phyloP scores from a whole-genome alignment of 768 basidiomycete species.

The Lentinula lateritia region DNA sequence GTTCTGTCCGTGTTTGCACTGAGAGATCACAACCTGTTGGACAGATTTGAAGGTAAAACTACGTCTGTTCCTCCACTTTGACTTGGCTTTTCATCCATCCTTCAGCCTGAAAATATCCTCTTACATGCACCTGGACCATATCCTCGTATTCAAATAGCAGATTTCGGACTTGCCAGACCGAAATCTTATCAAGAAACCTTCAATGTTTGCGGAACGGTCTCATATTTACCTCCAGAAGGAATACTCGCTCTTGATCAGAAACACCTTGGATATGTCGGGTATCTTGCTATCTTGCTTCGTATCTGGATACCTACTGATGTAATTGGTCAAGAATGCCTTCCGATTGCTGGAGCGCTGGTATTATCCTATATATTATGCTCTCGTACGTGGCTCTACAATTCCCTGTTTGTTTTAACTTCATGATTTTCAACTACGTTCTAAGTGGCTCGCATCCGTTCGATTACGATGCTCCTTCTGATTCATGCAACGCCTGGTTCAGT shows the following conservation, averaged over 20 bases:
- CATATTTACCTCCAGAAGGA: slow-evolving; percentile 83
- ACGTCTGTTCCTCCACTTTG: background rate
- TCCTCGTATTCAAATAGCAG: slow-evolving; percentile 79
- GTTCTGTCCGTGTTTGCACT: background rate
- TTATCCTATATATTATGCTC: slow-evolving; percentile 80
- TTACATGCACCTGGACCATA: slow-evolving; percentile 77
- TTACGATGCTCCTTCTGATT: slow-evolving; percentile 33
- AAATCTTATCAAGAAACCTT: slow-evolving; percentile 77
- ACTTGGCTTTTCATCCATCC: too few species aligned
- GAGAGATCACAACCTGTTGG: background rate
- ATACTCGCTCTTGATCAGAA: slow-evolving; percentile 74
- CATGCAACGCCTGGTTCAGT: slow-evolving; percentile 31
- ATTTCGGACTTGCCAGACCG: slow-evolving; percentile 80
- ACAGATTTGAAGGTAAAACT: slow-evolving; percentile 58
- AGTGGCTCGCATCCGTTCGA: slow-evolving; percentile 82
- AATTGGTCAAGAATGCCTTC: slow-evolving; percentile 62
- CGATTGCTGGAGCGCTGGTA: slow-evolving; percentile 86
- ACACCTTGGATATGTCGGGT: slow-evolving; percentile 62
- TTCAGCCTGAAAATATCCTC: slow-evolving; percentile 76
- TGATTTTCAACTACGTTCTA: background rate
- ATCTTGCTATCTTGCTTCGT: slow-evolving; percentile 1
- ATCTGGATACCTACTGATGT: background rate
- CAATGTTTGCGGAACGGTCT: slow-evolving; percentile 84
- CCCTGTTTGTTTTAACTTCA: background rate
- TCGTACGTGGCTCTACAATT: slow-evolving; percentile 43